phyloP scores from a whole-genome alignment of 257 asterid species.

The Solanum sparsipilum region DNA sequence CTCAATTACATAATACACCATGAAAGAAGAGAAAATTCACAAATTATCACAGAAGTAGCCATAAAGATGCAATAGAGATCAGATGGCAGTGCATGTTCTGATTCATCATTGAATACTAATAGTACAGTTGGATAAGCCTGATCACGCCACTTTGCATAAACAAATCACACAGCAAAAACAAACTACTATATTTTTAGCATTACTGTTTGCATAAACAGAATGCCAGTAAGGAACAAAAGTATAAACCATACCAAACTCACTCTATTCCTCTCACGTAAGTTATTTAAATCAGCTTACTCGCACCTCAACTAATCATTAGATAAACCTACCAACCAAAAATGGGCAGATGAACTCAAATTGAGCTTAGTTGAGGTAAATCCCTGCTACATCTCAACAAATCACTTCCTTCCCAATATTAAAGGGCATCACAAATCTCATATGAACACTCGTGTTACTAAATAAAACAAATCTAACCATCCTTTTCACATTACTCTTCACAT shows the following conservation, averaged over 20 bases:
- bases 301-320: not conserved
- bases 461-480: not conserved
- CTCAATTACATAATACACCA: not conserved
- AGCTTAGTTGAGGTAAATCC: not conserved
- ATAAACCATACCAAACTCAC: not conserved
- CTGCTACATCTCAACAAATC: not conserved
- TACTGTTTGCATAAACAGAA: not conserved
- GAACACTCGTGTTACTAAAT: not conserved
- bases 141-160: not conserved
- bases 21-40: not conserved
- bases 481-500: not conserved
- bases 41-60: not conserved
- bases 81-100: not conserved
- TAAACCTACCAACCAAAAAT: not conserved
- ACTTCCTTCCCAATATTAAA: not conserved
- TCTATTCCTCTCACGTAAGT: not conserved
- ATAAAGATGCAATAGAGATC: not conserved
- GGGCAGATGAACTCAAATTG: not conserved
- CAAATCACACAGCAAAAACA: not conserved
- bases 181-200: not conserved
- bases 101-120: not conserved
- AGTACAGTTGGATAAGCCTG: not conserved
- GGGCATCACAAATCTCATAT: not conserved
- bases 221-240: not conserved
- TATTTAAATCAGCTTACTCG: not conserved